A percentile compares a stretch with the other conserved stretches of the same genome.
Conservation (phyloP, 805 yeast genomes). For the Zygosaccharomyces gambellarensis region DNA sequence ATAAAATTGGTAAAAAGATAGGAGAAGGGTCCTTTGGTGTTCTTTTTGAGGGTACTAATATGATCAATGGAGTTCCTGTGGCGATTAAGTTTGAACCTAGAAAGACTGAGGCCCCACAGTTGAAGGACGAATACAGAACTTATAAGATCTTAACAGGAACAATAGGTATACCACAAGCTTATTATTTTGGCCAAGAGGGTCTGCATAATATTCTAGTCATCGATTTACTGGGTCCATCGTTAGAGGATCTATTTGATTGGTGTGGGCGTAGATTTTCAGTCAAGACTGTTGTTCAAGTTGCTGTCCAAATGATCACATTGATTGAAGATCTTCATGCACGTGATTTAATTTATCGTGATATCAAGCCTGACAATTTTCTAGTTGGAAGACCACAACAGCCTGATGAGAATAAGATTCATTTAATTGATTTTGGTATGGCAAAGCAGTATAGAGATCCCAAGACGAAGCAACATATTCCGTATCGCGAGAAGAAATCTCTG, state of each 20-base stretch:
- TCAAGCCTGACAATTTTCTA: slow-evolving; percentile 94
- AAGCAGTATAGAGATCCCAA: slow-evolving; percentile 96
- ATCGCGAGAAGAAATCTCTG: slow-evolving; percentile 89
- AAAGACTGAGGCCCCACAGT: slow-evolving; percentile 94
- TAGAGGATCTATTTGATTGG: slow-evolving; percentile 97
- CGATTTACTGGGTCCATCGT: slow-evolving; percentile 89
- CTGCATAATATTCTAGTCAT: slow-evolving; percentile 91
- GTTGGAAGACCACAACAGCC: slow-evolving; percentile 85
- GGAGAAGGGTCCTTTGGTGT: slow-evolving; percentile 99
- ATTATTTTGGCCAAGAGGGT: slow-evolving; percentile 98
- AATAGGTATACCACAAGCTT: slow-evolving; percentile 90
- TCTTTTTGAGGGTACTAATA: slow-evolving; percentile 89
- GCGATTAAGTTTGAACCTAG: slow-evolving; percentile 97
- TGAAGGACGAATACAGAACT: slow-evolving; percentile 94
- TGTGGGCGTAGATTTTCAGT: slow-evolving; percentile 86
- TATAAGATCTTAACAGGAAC: slow-evolving; percentile 80
- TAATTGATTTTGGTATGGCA: slow-evolving; percentile 98
- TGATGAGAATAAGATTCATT: slow-evolving; percentile 77
- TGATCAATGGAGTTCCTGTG: slow-evolving; percentile 86
- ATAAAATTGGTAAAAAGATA: slow-evolving; percentile 92
- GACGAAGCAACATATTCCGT: slow-evolving; percentile 92
- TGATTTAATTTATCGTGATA: slow-evolving; percentile 90
- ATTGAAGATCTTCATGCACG: slow-evolving; percentile 85
- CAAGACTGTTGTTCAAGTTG: slow-evolving; percentile 88
- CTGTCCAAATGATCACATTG: slow-evolving; percentile 87